phyloP scores from a whole-genome alignment of 2,329 filamentous ascomycete species.

The Aotearoamyces nothofagi region DNA sequence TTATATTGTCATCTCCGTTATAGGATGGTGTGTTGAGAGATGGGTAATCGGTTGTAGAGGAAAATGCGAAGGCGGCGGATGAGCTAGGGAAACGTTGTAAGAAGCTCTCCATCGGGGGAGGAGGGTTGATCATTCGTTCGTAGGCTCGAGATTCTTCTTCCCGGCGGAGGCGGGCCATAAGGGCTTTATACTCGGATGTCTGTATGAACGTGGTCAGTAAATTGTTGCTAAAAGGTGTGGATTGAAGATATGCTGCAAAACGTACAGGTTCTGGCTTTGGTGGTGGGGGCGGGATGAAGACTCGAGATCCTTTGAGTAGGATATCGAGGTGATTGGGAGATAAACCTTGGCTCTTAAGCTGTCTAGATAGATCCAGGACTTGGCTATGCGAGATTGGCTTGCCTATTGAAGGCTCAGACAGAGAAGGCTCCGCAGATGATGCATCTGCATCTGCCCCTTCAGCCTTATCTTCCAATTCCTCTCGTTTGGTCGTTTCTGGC shows the following conservation, averaged over 20 bases:
- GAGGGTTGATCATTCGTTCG: constrained; percentile 59
- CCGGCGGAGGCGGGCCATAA: constrained; percentile 73
- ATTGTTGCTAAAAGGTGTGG: background rate
- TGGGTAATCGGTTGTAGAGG: constrained; percentile 31
- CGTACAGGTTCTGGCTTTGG: constrained; percentile 64
- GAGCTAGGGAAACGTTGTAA: constrained; percentile 38
- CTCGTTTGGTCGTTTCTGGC: background rate
- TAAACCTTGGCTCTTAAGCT: constrained; percentile 24
- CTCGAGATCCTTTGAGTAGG: constrained; percentile 53
- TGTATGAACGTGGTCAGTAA: constrained; percentile 21
- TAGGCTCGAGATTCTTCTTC: constrained; percentile 76
- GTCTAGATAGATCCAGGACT: constrained; percentile 44
- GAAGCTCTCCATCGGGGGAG: constrained; percentile 39
- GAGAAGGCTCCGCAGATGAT: constrained; percentile 26
- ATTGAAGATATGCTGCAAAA: constrained; percentile 5
- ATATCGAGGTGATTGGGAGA: constrained; percentile 41
- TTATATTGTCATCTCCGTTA: constrained; percentile 44
- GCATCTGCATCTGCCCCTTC: constrained; percentile 3
- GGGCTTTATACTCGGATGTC: constrained; percentile 68
- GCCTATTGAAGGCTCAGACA: constrained; percentile 31
- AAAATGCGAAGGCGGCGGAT: constrained; percentile 37
- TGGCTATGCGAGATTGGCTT: constrained; percentile 60
- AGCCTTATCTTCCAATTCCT: no score
- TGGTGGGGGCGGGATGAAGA: constrained; percentile 69
- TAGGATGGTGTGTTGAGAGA: constrained; percentile 20